Base-by-base conservation (phyloP, 495 filamentous ascomycete genomes). In the Jackrogersella multiformis region DNA sequence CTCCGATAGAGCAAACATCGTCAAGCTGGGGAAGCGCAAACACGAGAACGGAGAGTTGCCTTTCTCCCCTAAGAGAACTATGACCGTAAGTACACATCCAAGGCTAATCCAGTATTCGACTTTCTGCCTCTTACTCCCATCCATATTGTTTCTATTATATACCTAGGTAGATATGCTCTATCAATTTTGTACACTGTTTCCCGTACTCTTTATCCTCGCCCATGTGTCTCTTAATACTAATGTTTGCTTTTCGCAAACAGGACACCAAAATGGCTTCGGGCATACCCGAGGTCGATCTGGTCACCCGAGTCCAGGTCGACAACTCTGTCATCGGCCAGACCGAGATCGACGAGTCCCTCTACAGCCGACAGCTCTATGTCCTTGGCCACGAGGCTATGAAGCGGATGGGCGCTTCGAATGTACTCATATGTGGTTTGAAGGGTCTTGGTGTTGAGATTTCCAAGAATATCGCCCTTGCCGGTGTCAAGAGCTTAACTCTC, bases 311-410 rank as follows among this genome's bases (percentile, higher is more conserved):
- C 90, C 87, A 97, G 81, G 85, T 95, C 65, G 92, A 96, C 78
- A 86, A 84, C 67, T 84, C 84, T 57, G 74, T 79, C 18, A 77
- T 78, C 39, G 79, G 78, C 45, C 75, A 77, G 21, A 80, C 79
- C 72, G 86, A 96, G 68, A 98, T 99, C 80, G 96, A 99, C 76
- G 96, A 99, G 80, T 92, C 91, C 52, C 86, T 99, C 66, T 99
- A 99, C 85, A 97, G 93, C 78, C 87, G 96, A 58, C 96, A 99
- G 80, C 92, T 99, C 45, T 96, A 99, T 77, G 95, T 99, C 52
- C 87, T 99, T 60, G 96, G 96, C 28, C 96, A 98, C 79, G 96
- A 99, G 82, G 96, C 96, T 54, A 99, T 99, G 96, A 98, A 96
- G 82, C 91, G 94, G 57, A 99, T 99, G 96, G 86, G 93, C 75